phyloP scores from a whole-genome alignment of 768 basidiomycete genomes.

The Kwoniella sp. region DNA sequence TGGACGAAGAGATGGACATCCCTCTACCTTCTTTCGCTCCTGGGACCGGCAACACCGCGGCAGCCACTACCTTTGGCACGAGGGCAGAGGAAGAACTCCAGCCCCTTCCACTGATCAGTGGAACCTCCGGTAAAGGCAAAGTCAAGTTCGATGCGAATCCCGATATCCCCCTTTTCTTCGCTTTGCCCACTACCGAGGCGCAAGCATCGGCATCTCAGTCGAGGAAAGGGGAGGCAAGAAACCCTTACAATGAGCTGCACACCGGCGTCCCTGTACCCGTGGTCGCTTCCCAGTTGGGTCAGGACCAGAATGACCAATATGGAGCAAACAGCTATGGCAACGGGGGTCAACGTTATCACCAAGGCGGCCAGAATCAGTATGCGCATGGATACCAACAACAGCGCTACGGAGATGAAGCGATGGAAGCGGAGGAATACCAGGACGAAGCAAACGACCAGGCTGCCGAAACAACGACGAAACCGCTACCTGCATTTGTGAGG shows the following conservation, averaged over 20 bases:
- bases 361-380: neutral
- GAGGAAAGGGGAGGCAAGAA: constrained; percentile 18
- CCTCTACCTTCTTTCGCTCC: constrained; percentile 23
- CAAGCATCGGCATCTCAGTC: neutral
- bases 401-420: constrained; percentile 9
- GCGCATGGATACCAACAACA: neutral
- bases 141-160: constrained; percentile 36
- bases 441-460: too few species aligned
- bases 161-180: constrained; percentile 46
- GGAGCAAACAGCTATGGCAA: neutral
- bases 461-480: neutral
- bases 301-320: neutral
- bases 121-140: constrained; percentile 12
- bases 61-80: neutral
- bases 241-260: constrained; percentile 17
- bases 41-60: neutral
- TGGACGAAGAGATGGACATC: constrained; percentile 50
- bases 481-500: constrained; percentile 33
- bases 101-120: constrained; percentile 8
- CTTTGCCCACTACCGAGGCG: constrained; percentile 18
- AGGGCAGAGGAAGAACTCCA: constrained; percentile 5
- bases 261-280: neutral
- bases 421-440: constrained; percentile 4
- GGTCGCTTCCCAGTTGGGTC: neutral
- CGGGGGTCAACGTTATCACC: neutral